Percentiles rank a stretch among this genome's conserved stretches.
Evolutionary conservation across 2,329 filamentous ascomycete species (phyloP).

Genomic region (Graphilbum sp.): DNA sequence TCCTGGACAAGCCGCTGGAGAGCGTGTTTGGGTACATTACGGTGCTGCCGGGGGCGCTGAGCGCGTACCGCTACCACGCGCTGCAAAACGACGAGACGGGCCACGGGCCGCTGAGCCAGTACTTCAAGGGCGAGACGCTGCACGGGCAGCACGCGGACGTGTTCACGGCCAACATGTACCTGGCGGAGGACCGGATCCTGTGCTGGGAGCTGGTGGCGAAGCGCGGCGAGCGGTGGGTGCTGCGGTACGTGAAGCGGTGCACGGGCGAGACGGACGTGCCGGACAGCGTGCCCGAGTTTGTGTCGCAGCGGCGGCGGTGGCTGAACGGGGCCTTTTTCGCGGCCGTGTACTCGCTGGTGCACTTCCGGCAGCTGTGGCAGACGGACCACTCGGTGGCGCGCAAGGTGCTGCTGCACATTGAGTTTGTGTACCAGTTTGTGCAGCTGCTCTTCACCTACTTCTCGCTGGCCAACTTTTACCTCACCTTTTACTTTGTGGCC

Average conservation of each 20-base stretch:
- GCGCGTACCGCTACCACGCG: conserved; percentile 89
- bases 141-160: conserved; percentile 70
- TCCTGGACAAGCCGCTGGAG: conserved; percentile 91
- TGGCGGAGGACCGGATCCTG: conserved; percentile 77
- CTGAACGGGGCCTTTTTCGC: conserved; percentile 98
- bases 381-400: conserved; percentile 84
- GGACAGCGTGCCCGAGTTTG: conserved; percentile 91
- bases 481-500: conserved; percentile 96
- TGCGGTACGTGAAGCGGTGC: conserved; percentile 95
- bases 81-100: conserved; percentile 94
- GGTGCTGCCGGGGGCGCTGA: conserved; percentile 84
- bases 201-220: conserved; percentile 96
- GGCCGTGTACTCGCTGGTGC: conserved; percentile 89
- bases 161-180: conserved; percentile 74
- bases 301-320: conserved; percentile 91
- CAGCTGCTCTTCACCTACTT: conserved; percentile 94
- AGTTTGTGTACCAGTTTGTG: conserved; percentile 90
- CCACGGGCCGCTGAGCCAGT: conserved; percentile 88
- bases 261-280: conserved; percentile 97
- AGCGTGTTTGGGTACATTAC: conserved; percentile 98
- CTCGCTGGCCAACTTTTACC: conserved; percentile 95
- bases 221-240: conserved; percentile 82
- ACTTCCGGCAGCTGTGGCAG: conserved; percentile 81
- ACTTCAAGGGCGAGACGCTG: conserved; percentile 96
- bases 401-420: conserved; percentile 83